Evolutionary conservation across 495 filamentous ascomycete species (phyloP), one percentile per base, ranked within the genome.

Genomic region (Evernia prunastri): DNA sequence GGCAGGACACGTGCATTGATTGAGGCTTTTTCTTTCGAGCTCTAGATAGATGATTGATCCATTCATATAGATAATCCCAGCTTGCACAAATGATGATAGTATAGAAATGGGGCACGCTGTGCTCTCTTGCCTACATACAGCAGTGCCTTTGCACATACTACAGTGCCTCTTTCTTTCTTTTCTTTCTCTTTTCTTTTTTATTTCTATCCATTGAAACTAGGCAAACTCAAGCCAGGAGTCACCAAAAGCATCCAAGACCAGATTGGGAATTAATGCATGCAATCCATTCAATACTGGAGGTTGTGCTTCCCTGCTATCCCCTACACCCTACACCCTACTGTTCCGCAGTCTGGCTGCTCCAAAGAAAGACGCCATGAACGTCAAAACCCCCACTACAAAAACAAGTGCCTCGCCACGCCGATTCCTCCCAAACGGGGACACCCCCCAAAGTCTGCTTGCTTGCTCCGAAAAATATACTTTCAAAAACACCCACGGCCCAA

Each of bases 401-500:
- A 12, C n/a, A n/a, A n/a, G n/a, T n/a, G n/a, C n/a, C n/a, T n/a
- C n/a, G n/a, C n/a, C n/a, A n/a, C n/a, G n/a, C n/a, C n/a, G n/a
- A n/a, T n/a, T n/a, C n/a, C n/a, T n/a, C n/a, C n/a, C n/a, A n/a
- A n/a, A n/a, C n/a, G n/a, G n/a, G n/a, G n/a, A n/a, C n/a, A n/a
- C n/a, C n/a, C n/a, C n/a, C n/a, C n/a, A n/a, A n/a, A n/a, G n/a
- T n/a, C n/a, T n/a, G n/a, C n/a, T n/a, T n/a, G n/a, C n/a, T n/a
- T n/a, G n/a, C n/a, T n/a, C n/a, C n/a, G n/a, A n/a, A n/a, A n/a
- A n/a, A n/a, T n/a, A n/a, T n/a, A n/a, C n/a, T n/a, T n/a, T n/a
- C n/a, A n/a, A n/a, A n/a, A n/a, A 10, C 58, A 66, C 25, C 36
- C 65, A 64, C 64, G 23, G 29, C 65, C 45, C 23, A 51, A n/a